phyloP scores from a whole-genome alignment of 352 stramenopile species.

The Paralagenidium karlingii region DNA sequence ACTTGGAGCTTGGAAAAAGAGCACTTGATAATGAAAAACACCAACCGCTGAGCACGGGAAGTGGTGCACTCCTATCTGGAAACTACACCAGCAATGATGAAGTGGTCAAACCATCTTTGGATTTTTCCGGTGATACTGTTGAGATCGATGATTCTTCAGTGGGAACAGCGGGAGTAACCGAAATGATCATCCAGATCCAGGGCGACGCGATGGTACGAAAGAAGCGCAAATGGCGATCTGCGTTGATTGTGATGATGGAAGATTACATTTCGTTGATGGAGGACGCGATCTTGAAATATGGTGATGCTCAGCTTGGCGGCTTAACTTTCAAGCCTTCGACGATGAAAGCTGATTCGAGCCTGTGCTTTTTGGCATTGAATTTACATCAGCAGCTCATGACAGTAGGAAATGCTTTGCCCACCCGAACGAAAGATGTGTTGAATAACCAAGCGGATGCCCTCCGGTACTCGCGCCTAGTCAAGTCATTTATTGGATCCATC shows the following conservation, averaged over 20 bases:
- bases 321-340: slow-evolving; percentile 81
- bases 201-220: slow-evolving; percentile 66
- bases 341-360: slow-evolving; percentile 69
- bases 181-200: slow-evolving; percentile 83
- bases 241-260: slow-evolving; percentile 64
- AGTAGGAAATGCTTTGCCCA: slow-evolving; percentile 51
- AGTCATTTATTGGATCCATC: slow-evolving; percentile 38
- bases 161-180: slow-evolving; percentile 70
- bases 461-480: slow-evolving; percentile 36
- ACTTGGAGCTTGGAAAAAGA: too few relatives aligned
- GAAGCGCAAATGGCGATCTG: slow-evolving; percentile 65
- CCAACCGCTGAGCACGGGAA: background rate
- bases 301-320: slow-evolving; percentile 40
- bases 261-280: slow-evolving; percentile 73
- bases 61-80: background rate
- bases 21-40: background rate
- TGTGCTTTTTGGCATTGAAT: slow-evolving; percentile 74
- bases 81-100: background rate
- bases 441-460: slow-evolving; percentile 14
- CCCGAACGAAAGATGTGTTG: slow-evolving; percentile 11
- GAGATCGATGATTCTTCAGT: too few relatives aligned
- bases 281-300: slow-evolving; percentile 62
- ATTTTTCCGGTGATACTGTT: background rate
- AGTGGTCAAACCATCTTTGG: too few relatives aligned
- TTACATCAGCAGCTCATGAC: slow-evolving; percentile 77